A percentile compares a stretch with the other conserved stretches of the same genome.
These are phyloP conservation scores for Coemansia sp. DNA, from an alignment of 192 early-diverging fungal species.

Conservation along the genomic window DNA sequence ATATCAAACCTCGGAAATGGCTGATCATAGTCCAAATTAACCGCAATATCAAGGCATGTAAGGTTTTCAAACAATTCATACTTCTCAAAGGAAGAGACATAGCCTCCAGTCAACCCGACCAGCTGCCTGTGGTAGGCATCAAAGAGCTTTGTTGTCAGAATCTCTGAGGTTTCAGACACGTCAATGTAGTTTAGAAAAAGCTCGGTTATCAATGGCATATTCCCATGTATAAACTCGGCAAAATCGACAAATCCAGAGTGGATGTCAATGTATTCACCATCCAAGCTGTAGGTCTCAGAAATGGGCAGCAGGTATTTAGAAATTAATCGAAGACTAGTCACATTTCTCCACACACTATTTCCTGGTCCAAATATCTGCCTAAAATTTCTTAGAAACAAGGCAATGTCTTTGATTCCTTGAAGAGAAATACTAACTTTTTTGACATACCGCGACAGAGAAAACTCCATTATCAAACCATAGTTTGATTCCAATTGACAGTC, in stretches of 20 bases:
- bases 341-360: too few relatives aligned
- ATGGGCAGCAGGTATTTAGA: background rate
- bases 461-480: too few relatives aligned
- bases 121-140: background rate
- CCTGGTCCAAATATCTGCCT: background rate
- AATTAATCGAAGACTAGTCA: background rate
- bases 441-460: too few relatives aligned
- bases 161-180: background rate
- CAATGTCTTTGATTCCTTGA: too few relatives aligned
- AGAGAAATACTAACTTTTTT: too few relatives aligned
- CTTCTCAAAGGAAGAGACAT: background rate
- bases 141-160: background rate
- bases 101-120: background rate
- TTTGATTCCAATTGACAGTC: too few relatives aligned
- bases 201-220: background rate
- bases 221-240: background rate
- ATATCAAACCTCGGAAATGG: background rate
- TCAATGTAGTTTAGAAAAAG: background rate
- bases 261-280: background rate
- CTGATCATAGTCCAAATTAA: background rate
- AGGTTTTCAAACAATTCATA: background rate
- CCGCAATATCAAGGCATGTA: background rate
- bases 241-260: background rate
- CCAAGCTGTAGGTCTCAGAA: background rate
- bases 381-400: background rate